These are phyloP conservation scores for Botrytis cinerea DNA, from an alignment of 2,329 filamentous ascomycete species.

Conservation along the genomic window DNA sequence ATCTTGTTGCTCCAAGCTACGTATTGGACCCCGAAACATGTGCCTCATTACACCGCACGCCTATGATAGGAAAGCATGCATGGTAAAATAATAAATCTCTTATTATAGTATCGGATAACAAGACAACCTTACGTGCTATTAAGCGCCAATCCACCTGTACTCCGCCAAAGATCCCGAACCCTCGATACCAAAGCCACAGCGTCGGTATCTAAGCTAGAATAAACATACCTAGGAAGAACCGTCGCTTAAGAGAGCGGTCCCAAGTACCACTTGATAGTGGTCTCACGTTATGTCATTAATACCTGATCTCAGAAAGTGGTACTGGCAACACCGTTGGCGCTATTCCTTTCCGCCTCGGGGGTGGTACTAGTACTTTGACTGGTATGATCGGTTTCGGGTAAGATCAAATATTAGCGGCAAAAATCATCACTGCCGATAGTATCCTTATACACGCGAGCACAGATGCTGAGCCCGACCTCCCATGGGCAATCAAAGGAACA, in stretches of 20 bases:
- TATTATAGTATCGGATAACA: neutral
- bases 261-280: no score
- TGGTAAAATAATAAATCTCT: neutral
- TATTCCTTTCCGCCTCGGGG: slow-evolving; percentile 7
- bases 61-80: neutral
- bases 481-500: neutral
- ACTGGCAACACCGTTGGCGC: neutral
- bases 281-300: neutral
- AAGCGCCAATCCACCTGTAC: neutral
- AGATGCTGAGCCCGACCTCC: neutral
- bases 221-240: neutral
- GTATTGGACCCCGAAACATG: neutral
- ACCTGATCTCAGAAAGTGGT: neutral
- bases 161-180: neutral
- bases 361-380: neutral
- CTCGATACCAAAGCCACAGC: neutral
- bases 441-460: neutral
- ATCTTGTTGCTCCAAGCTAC: neutral
- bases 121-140: neutral
- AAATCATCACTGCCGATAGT: neutral
- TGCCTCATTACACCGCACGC: neutral
- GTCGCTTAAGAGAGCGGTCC: neutral
- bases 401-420: slow-evolving; percentile 2
- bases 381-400: neutral
- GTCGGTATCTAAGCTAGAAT: neutral